A percentile compares a stretch with the other conserved stretches of the same genome.
phyloP scores from a whole-genome alignment of 2,329 filamentous ascomycete species.

The Arthrobotrys pseudoclavata region DNA sequence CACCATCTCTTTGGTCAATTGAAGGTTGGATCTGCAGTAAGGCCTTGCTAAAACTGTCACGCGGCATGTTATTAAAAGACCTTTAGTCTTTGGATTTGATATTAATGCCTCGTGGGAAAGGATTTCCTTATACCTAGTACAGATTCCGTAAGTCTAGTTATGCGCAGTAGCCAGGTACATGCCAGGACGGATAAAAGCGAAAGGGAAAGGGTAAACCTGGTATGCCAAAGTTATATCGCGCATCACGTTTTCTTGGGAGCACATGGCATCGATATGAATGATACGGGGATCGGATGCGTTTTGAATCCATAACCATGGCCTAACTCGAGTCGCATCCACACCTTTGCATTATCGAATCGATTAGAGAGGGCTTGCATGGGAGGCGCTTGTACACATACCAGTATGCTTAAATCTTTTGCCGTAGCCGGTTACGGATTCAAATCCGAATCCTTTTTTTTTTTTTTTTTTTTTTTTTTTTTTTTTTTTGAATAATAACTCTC shows the following conservation, averaged over 20 bases:
- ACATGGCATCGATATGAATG: slow-evolving; percentile 15
- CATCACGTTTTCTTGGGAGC: slow-evolving; percentile 49
- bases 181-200: slow-evolving; percentile 53
- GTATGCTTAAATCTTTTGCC: slow-evolving; percentile 33
- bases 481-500: slow-evolving; percentile 9
- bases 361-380: slow-evolving; percentile 30
- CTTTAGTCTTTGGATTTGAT: slow-evolving; percentile 5
- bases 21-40: slow-evolving; percentile 32
- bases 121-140: slow-evolving; percentile 13
- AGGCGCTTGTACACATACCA: background rate
- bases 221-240: slow-evolving; percentile 48
- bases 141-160: background rate
- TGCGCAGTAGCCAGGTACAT: slow-evolving; percentile 1
- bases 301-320: slow-evolving; percentile 23
- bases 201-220: slow-evolving; percentile 47
- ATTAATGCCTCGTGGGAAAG: slow-evolving; percentile 58
- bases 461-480: slow-evolving; percentile 16
- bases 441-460: slow-evolving; percentile 29
- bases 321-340: slow-evolving; percentile 11
- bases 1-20: background rate
- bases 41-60: slow-evolving; percentile 30
- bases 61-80: slow-evolving; percentile 17
- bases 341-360: slow-evolving; percentile 37
- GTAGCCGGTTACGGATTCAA: slow-evolving; percentile 26
- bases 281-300: slow-evolving; percentile 8